These are phyloP conservation scores for Brassica nigra DNA, from an alignment of 345 rosid genomes.

Conservation along the genomic window DNA sequence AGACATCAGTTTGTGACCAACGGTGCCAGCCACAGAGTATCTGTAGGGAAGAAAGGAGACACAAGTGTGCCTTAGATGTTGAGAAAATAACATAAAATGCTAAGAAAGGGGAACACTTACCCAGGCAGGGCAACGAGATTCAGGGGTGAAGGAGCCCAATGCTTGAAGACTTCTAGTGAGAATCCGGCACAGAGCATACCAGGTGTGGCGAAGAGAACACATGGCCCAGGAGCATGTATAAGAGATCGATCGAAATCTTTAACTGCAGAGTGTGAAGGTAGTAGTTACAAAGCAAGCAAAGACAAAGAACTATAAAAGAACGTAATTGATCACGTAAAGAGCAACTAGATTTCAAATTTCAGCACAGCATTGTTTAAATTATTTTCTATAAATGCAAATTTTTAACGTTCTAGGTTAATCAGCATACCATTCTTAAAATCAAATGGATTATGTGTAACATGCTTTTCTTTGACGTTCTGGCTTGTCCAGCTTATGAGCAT, in stretches of 20 bases:
- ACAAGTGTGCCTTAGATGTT: not conserved
- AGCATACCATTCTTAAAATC: constrained; percentile 86
- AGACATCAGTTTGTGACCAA: constrained; percentile 86
- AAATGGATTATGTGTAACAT: constrained; percentile 71
- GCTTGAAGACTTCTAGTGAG: constrained; percentile 92
- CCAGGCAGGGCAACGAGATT: constrained; percentile 96
- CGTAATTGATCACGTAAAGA: not conserved
- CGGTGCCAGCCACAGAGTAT: constrained; percentile 93
- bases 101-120: constrained; percentile 41
- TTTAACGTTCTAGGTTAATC: not conserved
- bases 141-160: constrained; percentile 84
- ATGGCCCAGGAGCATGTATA: constrained; percentile 87
- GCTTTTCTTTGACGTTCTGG: constrained; percentile 82
- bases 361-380: not conserved
- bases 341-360: constrained; percentile 7
- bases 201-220: constrained; percentile 98
- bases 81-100: not conserved
- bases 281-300: constrained; percentile 23
- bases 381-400: not conserved
- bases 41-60: constrained; percentile 39
- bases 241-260: constrained; percentile 74
- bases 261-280: constrained; percentile 51
- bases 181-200: constrained; percentile 97
- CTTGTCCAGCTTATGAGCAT: constrained; percentile 98
- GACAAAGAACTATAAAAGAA: not conserved